Evolutionary conservation across 2,329 filamentous ascomycete species (phyloP).

Genomic region (Drechslera avenae): DNA sequence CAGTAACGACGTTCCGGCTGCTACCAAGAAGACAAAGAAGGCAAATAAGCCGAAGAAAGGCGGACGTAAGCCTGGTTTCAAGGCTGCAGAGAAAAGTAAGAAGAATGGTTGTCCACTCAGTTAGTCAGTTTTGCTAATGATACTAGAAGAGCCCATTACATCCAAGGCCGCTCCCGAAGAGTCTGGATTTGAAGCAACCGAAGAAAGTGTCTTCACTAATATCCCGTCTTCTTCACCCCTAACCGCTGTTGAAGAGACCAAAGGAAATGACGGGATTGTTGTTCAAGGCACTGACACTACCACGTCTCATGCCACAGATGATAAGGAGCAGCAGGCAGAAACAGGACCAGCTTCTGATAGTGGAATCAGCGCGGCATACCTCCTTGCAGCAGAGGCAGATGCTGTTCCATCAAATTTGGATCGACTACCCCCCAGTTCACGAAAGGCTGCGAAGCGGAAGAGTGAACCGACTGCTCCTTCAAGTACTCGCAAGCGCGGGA

Average conservation of each 20-base stretch:
- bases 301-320: neutral
- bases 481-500: slow-evolving; percentile 18
- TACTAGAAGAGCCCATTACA: neutral
- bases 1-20: slow-evolving; percentile 1
- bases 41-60: slow-evolving; percentile 7
- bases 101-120: no score
- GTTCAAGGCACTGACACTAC: neutral
- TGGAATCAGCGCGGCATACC: slow-evolving; percentile 1
- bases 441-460: slow-evolving; percentile 23
- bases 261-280: neutral
- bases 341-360: neutral
- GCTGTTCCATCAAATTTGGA: slow-evolving; percentile 27
- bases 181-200: neutral
- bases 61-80: neutral
- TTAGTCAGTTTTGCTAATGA: no score
- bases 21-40: slow-evolving; percentile 3
- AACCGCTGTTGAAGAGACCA: neutral
- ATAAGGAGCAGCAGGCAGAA: neutral
- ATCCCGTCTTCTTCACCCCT: slow-evolving; percentile 1
- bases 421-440: slow-evolving; percentile 22
- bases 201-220: neutral
- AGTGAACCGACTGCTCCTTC: slow-evolving; percentile 13
- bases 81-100: neutral
- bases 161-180: neutral
- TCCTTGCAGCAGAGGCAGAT: slow-evolving; percentile 29